A percentile compares a stretch with the other conserved stretches of the same genome.
phyloP scores from a whole-genome alignment of 169 alveolate genomes.

The Plasmodium gonderi region DNA sequence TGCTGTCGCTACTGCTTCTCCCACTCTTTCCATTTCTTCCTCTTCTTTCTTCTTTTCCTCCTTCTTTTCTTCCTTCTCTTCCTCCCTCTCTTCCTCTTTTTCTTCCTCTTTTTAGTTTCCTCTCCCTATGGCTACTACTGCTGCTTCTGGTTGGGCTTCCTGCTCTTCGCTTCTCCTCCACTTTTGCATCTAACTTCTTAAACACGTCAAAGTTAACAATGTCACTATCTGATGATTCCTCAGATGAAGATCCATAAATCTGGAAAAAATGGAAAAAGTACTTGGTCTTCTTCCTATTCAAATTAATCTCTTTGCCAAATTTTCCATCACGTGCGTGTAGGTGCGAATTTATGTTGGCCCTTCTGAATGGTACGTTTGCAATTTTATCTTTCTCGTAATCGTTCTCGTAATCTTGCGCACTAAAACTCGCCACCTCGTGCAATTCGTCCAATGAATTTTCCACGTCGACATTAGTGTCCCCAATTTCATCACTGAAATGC shows the following conservation, averaged over 20 bases:
- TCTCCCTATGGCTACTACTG: neutral
- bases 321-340: neutral
- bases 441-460: neutral
- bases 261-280: constrained; percentile 50
- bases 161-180: neutral
- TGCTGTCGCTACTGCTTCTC: neutral
- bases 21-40: neutral
- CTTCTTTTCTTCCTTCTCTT: neutral
- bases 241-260: constrained; percentile 38
- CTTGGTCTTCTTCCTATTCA: constrained; percentile 1
- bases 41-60: neutral
- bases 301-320: neutral
- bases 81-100: neutral
- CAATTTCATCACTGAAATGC: neutral
- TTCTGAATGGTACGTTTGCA: neutral
- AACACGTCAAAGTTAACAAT: constrained; percentile 4
- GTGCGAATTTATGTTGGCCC: too few relatives aligned
- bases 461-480: neutral
- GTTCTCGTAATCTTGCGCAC: neutral
- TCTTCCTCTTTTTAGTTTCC: neutral
- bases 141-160: neutral
- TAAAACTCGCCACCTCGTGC: too few relatives aligned
- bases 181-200: neutral
- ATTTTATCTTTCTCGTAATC: too few relatives aligned
- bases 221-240: constrained; percentile 33